Percentiles rank a stretch among this genome's conserved stretches.
phyloP scores from a whole-genome alignment of 192 early-diverging fungal genomes.

The Linderina pennispora region DNA sequence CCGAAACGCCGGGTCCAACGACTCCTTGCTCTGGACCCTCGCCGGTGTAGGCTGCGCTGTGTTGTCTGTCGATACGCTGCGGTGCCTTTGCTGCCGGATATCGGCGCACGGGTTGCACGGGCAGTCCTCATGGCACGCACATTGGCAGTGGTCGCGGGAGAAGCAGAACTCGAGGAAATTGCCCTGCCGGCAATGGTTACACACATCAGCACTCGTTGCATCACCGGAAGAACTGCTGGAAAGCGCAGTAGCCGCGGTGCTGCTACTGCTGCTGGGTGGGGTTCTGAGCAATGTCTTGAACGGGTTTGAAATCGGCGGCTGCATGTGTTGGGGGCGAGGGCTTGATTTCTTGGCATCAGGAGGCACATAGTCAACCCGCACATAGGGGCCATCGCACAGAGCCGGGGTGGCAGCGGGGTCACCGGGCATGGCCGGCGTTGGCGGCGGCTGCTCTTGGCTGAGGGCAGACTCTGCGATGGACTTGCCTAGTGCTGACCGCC shows the following conservation, averaged over 20 bases:
- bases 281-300: conserved; percentile 25
- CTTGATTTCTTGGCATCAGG: neutral
- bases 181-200: conserved; percentile 31
- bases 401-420: neutral
- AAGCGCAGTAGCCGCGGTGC: neutral
- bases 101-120: conserved; percentile 38
- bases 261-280: no score
- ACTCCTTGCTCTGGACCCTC: no score
- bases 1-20: no score
- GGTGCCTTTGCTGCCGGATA: conserved; percentile 18
- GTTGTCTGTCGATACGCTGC: no score
- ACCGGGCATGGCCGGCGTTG: conserved; percentile 8
- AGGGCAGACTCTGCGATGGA: no score
- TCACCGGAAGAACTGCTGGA: neutral
- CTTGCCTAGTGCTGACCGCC: conserved; percentile 9
- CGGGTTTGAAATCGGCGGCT: conserved; percentile 19
- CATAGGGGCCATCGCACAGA: conserved; percentile 35
- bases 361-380: conserved; percentile 13
- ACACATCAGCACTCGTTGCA: conserved; percentile 1
- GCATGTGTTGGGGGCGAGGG: neutral
- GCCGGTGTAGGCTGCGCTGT: no score
- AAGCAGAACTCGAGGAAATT: conserved; percentile 45
- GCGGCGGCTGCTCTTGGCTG: neutral
- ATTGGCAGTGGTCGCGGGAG: conserved; percentile 19
- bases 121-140: conserved; percentile 27